These are phyloP conservation scores for Cyclostephanos tholiformis DNA, from an alignment of 108 stramenopile genomes.

Conservation along the genomic window DNA sequence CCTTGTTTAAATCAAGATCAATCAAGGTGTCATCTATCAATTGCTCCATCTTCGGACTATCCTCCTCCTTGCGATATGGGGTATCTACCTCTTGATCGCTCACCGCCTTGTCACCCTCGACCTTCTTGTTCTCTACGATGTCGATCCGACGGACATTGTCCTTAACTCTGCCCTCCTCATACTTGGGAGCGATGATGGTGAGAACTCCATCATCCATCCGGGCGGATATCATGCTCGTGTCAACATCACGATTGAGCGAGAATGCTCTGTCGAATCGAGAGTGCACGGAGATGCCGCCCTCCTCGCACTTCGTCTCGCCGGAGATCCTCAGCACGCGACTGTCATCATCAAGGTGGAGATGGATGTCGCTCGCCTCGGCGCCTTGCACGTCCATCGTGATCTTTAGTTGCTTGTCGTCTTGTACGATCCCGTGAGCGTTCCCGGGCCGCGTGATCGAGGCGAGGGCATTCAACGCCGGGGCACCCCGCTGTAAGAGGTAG, in stretches of 20 bases:
- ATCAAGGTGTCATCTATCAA: constrained; percentile 29
- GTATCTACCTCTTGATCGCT: background rate
- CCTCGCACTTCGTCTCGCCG: constrained; percentile 40
- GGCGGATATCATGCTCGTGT: constrained; percentile 35
- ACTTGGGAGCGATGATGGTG: background rate
- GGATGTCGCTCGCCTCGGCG: constrained; percentile 39
- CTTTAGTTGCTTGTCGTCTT: constrained; percentile 50
- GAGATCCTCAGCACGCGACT: constrained; percentile 39
- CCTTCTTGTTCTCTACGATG: constrained; percentile 36
- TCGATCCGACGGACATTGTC: constrained; percentile 42
- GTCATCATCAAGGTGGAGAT: constrained; percentile 42
- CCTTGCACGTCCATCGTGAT: constrained; percentile 34
- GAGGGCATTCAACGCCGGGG: constrained; percentile 8
- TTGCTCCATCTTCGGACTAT: constrained; percentile 1
- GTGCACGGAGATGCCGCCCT: constrained; percentile 36
- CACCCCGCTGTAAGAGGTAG: constrained; percentile 14
- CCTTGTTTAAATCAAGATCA: constrained; percentile 40
- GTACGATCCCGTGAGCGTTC: constrained; percentile 34
- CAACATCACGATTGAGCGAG: constrained; percentile 34
- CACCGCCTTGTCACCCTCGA: background rate
- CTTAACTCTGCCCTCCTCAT: background rate
- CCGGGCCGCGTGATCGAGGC: constrained; percentile 1
- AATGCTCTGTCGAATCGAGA: constrained; percentile 45
- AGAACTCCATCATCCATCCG: constrained; percentile 26
- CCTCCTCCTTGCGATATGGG: background rate